Evolutionary conservation across 768 basidiomycete genomes (phyloP).

Genomic region (Leccinum fibrillosum): DNA sequence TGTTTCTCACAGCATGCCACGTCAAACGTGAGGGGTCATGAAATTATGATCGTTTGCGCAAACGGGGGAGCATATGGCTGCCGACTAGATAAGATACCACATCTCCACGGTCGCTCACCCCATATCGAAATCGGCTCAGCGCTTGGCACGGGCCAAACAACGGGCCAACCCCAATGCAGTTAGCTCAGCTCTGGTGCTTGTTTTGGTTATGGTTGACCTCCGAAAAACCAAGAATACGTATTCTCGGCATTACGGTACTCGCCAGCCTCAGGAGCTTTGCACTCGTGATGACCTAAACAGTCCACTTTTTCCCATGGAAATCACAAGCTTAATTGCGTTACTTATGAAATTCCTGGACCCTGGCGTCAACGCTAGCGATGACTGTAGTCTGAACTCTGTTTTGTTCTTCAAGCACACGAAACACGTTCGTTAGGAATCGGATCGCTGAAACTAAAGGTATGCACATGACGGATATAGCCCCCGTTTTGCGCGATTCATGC

Average conservation of each 20-base stretch:
- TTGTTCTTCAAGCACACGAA: conserved; percentile 3
- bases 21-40: neutral
- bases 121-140: neutral
- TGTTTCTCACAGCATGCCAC: neutral
- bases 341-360: neutral
- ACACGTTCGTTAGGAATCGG: conserved; percentile 6
- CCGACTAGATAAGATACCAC: conserved; percentile 11
- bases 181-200: neutral
- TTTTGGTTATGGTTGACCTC: neutral
- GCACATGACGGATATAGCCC: conserved; percentile 3
- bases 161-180: neutral
- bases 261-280: neutral
- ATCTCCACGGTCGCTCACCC: neutral
- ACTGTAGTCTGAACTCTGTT: neutral
- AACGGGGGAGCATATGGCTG: neutral
- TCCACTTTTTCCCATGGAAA: neutral
- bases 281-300: neutral
- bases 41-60: neutral
- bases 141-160: neutral
- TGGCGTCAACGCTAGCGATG: neutral
- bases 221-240: too few relatives aligned
- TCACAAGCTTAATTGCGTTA: neutral
- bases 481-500: neutral
- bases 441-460: conserved; percentile 1
- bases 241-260: too few relatives aligned